Conservation (phyloP, 768 basidiomycete genomes). For the Pleurotus sapidus region DNA sequence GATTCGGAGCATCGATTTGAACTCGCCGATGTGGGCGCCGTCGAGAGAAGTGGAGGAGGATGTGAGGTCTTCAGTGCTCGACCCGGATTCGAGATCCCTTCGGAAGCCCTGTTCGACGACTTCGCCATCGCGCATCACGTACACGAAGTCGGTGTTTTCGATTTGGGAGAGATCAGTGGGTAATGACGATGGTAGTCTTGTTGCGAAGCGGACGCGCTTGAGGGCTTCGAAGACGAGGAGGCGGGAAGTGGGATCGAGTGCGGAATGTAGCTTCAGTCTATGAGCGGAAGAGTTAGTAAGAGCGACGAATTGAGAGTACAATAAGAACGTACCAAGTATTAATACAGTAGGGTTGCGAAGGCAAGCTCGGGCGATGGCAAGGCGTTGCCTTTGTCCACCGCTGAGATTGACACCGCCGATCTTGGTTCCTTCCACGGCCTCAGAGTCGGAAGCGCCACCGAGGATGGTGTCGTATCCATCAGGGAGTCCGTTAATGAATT, state of each 20-base stretch:
- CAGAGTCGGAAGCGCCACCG: constrained; percentile 33
- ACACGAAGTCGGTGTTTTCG: constrained; percentile 74
- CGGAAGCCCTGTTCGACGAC: constrained; percentile 90
- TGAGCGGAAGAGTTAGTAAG: constrained; percentile 26
- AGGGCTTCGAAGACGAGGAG: constrained; percentile 78
- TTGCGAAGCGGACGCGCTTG: constrained; percentile 64
- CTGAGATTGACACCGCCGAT: constrained; percentile 72
- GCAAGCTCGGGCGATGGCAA: constrained; percentile 86
- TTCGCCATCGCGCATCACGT: constrained; percentile 79
- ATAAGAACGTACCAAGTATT: constrained; percentile 72
- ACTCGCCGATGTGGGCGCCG: constrained; percentile 51
- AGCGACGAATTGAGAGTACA: constrained; percentile 36
- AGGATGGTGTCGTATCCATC: constrained; percentile 85
- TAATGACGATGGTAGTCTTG: constrained; percentile 91
- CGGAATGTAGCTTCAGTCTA: constrained; percentile 83
- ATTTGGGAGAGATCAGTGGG: constrained; percentile 94
- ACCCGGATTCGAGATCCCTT: constrained; percentile 60
- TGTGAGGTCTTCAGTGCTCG: constrained; percentile 11
- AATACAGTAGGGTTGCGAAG: constrained; percentile 85
- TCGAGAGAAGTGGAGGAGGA: constrained; percentile 12
- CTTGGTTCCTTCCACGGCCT: neutral
- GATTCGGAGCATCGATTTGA: constrained; percentile 60
- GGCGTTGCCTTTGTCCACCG: constrained; percentile 89
- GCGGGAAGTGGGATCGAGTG: constrained; percentile 84
- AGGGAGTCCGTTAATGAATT: constrained; percentile 82